Conservation (phyloP, 164 flowering plant species). For the grape (Vitis vinifera) region DNA sequence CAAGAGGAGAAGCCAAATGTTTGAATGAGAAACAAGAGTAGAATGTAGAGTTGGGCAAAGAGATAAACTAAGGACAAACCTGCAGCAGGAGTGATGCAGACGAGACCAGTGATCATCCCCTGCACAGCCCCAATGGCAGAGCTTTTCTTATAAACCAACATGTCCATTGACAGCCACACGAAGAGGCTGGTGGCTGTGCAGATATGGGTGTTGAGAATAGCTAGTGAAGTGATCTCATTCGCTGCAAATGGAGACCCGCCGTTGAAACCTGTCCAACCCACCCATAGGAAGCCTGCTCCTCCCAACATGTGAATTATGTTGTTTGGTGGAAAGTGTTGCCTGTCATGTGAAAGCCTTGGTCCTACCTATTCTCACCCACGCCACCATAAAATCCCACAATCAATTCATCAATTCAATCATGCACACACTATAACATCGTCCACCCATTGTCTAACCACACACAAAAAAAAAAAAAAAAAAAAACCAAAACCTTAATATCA, state of each 20-base stretch:
- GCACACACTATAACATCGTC: too few species aligned
- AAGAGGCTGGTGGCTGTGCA: slow-evolving; percentile 67
- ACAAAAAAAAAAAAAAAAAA: too few species aligned
- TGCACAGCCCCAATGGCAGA: slow-evolving; percentile 75
- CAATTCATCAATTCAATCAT: too few species aligned
- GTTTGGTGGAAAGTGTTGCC: slow-evolving; percentile 66
- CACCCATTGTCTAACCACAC: too few species aligned
- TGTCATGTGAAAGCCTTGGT: slow-evolving; percentile 51
- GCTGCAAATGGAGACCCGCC: slow-evolving; percentile 60
- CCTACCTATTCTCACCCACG: slow-evolving; percentile 43
- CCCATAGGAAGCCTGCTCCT: slow-evolving; percentile 72
- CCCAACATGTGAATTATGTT: slow-evolving; percentile 66
- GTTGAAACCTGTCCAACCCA: slow-evolving; percentile 81
- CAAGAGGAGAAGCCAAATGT: not conserved
- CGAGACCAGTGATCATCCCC: slow-evolving; percentile 77
- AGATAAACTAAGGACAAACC: slow-evolving; percentile 19
- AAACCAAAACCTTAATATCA: too few species aligned
- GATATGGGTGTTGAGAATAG: slow-evolving; percentile 64
- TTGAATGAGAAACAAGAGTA: not conserved
- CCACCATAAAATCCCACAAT: not conserved
- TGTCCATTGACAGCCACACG: slow-evolving; percentile 61
- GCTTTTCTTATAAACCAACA: slow-evolving; percentile 52
- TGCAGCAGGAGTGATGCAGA: slow-evolving; percentile 76
- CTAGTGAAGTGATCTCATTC: slow-evolving; percentile 39
- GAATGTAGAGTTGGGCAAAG: too few species aligned